Conservation (phyloP, 2,329 filamentous ascomycete species). For the Ophiognomonia clavigignenti-juglandacearum region DNA sequence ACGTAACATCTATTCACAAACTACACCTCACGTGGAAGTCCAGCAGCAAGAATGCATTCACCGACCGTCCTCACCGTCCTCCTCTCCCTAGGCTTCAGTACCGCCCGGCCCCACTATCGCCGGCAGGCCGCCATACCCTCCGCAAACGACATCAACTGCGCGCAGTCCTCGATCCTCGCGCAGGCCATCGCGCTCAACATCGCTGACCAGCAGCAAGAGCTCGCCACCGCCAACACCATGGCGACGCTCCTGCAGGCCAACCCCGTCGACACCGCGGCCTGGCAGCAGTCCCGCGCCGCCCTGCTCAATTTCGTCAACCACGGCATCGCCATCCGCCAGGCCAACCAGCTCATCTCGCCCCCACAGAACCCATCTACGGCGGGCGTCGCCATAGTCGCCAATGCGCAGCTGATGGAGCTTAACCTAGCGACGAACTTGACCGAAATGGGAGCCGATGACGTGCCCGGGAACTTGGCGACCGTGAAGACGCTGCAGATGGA, state of each 20-base stretch:
- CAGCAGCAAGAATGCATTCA: too few species aligned
- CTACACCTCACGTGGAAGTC: too few species aligned
- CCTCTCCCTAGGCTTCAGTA: background rate
- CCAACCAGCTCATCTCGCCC: conserved; percentile 19
- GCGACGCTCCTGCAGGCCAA: conserved; percentile 13
- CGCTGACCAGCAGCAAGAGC: conserved; percentile 20
- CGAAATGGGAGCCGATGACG: conserved; percentile 5
- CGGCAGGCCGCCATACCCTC: background rate
- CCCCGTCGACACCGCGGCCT: conserved; percentile 13
- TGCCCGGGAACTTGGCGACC: conserved; percentile 12
- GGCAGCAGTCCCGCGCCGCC: conserved; percentile 14
- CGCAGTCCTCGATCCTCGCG: conserved; percentile 18
- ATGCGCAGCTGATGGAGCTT: conserved; percentile 16
- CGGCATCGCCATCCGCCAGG: conserved; percentile 20
- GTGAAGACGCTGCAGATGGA: conserved; percentile 13
- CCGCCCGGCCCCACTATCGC: background rate
- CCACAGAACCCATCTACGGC: conserved; percentile 12
- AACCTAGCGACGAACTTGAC: conserved; percentile 12
- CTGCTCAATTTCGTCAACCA: conserved; percentile 20
- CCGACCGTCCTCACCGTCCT: too few species aligned
- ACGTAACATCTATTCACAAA: too few species aligned
- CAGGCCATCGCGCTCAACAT: conserved; percentile 22
- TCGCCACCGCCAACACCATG: conserved; percentile 10
- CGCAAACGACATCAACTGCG: conserved; percentile 8
- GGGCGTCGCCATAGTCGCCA: conserved; percentile 18